phyloP scores from a whole-genome alignment of 805 yeast genomes.

The Cyberlindnera mrakii region DNA sequence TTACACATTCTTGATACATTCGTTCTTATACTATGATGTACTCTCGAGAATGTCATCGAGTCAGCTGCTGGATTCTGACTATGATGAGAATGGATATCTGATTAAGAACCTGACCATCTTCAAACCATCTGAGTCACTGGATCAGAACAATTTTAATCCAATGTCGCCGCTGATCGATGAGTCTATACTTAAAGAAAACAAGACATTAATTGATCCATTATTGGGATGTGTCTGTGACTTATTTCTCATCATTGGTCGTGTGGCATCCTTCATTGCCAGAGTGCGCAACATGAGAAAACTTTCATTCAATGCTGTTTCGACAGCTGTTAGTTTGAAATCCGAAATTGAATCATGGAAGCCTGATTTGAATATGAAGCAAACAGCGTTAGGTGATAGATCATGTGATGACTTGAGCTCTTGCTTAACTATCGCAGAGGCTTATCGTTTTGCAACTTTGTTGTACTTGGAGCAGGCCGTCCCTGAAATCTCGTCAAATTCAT shows the following conservation, averaged over 20 bases:
- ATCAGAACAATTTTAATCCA: background rate
- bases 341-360: slow-evolving; percentile 57
- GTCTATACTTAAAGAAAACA: slow-evolving; percentile 1
- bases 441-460: slow-evolving; percentile 50
- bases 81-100: slow-evolving; percentile 13
- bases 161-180: slow-evolving; percentile 4
- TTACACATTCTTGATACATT: slow-evolving; percentile 27
- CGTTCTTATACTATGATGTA: slow-evolving; percentile 64
- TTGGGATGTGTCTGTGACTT: slow-evolving; percentile 62
- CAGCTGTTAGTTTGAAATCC: slow-evolving; percentile 48
- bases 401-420: slow-evolving; percentile 61
- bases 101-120: slow-evolving; percentile 9
- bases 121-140: slow-evolving; percentile 1
- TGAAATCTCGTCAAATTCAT: slow-evolving; percentile 49
- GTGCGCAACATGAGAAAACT: slow-evolving; percentile 37
- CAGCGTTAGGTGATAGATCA: slow-evolving; percentile 36
- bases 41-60: slow-evolving; percentile 59
- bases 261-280: slow-evolving; percentile 47
- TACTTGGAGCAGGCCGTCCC: slow-evolving; percentile 69
- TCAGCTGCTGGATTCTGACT: slow-evolving; percentile 31
- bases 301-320: slow-evolving; percentile 41
- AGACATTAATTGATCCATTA: slow-evolving; percentile 46
- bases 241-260: slow-evolving; percentile 59
- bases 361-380: slow-evolving; percentile 22
- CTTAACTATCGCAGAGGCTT: slow-evolving; percentile 66